Evolutionary conservation across 1,284 basidiomycete genomes (phyloP), one percentile per base, ranked within the genome.

Genomic region (Stereum hirsutum): DNA sequence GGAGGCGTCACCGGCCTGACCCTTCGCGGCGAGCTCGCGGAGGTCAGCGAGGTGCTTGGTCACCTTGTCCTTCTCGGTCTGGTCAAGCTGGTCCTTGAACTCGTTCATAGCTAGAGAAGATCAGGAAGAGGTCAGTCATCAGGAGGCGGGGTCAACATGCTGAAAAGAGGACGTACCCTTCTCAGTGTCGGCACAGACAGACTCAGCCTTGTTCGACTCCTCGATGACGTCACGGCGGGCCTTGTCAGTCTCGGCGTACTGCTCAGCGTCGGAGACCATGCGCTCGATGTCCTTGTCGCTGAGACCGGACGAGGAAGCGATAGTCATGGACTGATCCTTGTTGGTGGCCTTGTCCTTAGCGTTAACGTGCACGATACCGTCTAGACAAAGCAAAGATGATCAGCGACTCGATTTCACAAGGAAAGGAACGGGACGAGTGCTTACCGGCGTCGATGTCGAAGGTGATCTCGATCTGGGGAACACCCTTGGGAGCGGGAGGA

Each of bases 381-480:
- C 82, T 81, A 26, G 10, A 3, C 7, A 42, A 39, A 5, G 24
- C 2, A 4, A 14, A n/a, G n/a, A 43, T 21, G 10, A 24, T 35
- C 14, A 55, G 19, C 11, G n/a, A n/a, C n/a, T n/a, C n/a, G 24
- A 46, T 8, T 1, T 25, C 39, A 7, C 14, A 11, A 37, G 5
- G 17, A 8, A 15, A 12, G 4, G 37, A 25, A 20, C 1, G 19
- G 5, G 27, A 1, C 19, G 35, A 25, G 41, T 42, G 62, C 74
- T 39, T 56, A 81, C 91, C 92, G 56, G 93, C 93, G 64, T 98
- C 94, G 52, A 98, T 97, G 68, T 98, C 95, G 61, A 98, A 98
- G 47, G 92, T 96, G 65, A 98, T 97, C 66, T 96, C 92, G 55
- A 99, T 93, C 68, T 99, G 95, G 54, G 95, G 95, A 48, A 98